A percentile compares a stretch with the other conserved stretches of the same genome.
These are phyloP conservation scores for Hymenoscyphus scutula DNA, from an alignment of 2,329 filamentous ascomycete genomes.

Conservation along the genomic window DNA sequence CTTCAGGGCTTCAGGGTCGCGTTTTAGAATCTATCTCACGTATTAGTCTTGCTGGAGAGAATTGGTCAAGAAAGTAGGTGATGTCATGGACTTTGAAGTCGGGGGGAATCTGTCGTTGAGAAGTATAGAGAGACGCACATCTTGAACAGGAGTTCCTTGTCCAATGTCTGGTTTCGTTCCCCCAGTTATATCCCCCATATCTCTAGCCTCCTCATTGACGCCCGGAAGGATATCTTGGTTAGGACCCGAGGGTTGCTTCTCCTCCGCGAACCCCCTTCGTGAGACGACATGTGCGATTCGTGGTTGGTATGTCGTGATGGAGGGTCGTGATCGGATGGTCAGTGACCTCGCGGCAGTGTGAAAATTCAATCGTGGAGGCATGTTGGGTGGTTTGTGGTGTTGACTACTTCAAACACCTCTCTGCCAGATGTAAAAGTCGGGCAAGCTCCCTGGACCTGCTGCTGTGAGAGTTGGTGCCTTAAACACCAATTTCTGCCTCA, in stretches of 20 bases:
- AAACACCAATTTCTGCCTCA: too few relatives aligned
- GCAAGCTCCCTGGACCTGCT: background rate
- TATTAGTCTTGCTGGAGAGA: constrained; percentile 11
- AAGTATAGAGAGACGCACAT: constrained; percentile 45
- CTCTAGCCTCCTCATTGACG: constrained; percentile 64
- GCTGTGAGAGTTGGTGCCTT: background rate
- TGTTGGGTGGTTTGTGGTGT: constrained; percentile 35
- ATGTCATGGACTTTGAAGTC: constrained; percentile 22
- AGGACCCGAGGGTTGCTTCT: constrained; percentile 40
- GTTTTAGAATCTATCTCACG: constrained; percentile 55
- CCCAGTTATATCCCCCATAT: constrained; percentile 56
- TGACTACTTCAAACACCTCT: constrained; percentile 3
- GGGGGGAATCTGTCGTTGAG: background rate
- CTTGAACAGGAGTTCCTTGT: constrained; percentile 64
- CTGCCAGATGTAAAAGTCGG: constrained; percentile 9
- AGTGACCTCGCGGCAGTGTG: constrained; percentile 45
- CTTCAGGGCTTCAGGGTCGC: constrained; percentile 59
- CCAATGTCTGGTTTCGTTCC: constrained; percentile 58
- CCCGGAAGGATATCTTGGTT: constrained; percentile 54
- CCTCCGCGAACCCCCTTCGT: constrained; percentile 33
- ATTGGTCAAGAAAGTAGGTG: constrained; percentile 21
- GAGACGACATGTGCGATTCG: constrained; percentile 27
- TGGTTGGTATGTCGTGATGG: constrained; percentile 33
- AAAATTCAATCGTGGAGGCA: constrained; percentile 56
- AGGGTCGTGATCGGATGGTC: constrained; percentile 40